These are phyloP conservation scores for Candida golubevii DNA, from an alignment of 805 yeast genomes.

Conservation along the genomic window DNA sequence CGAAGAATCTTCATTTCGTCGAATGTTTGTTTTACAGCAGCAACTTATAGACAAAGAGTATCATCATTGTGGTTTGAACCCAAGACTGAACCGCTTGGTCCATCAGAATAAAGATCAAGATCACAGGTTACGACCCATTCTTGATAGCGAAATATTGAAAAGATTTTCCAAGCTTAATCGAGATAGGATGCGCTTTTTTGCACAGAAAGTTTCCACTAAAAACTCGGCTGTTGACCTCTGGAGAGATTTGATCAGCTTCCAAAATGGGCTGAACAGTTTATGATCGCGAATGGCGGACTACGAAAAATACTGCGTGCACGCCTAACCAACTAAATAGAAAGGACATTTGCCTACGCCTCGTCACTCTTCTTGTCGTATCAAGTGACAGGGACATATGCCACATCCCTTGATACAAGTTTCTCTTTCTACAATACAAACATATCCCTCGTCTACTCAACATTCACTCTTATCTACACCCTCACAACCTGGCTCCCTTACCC, in stretches of 20 bases:
- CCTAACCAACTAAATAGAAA: no score
- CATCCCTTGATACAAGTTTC: no score
- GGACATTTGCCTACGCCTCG: no score
- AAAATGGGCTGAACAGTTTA: constrained; percentile 33
- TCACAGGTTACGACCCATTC: constrained; percentile 52
- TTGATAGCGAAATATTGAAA: constrained; percentile 58
- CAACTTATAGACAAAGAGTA: constrained; percentile 75
- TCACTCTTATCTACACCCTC: no score
- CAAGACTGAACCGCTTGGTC: constrained; percentile 57
- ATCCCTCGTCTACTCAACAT: no score
- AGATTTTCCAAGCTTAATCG: constrained; percentile 53
- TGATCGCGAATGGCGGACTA: constrained; percentile 5
- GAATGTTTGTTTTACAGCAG: constrained; percentile 81
- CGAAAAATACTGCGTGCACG: no score
- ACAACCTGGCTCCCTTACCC: no score
- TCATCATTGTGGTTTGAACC: constrained; percentile 77
- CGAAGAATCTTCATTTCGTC: constrained; percentile 68
- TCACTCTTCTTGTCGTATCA: no score
- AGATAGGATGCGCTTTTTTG: constrained; percentile 50
- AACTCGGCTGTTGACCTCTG: constrained; percentile 57
- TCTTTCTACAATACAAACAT: no score
- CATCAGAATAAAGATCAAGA: constrained; percentile 35
- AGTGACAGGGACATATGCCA: no score
- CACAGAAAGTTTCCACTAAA: constrained; percentile 53
- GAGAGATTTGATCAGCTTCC: constrained; percentile 60